phyloP scores from a whole-genome alignment of 2,329 filamentous ascomycete species.

The Ophiosphaerella herpotricha region DNA sequence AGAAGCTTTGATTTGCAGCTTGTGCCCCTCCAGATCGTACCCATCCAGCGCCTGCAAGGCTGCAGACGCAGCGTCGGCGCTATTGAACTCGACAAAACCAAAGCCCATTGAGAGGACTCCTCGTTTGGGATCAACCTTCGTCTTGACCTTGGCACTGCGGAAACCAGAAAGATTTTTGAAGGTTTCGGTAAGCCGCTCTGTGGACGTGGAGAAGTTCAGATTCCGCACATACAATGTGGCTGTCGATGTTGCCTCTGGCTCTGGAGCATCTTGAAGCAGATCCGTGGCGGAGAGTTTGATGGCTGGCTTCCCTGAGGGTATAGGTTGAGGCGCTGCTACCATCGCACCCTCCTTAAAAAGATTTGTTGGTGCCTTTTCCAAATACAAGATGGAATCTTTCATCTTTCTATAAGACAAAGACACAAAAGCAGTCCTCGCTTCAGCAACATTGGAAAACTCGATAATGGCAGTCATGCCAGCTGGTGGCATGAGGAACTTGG shows the following conservation, averaged over 20 bases:
- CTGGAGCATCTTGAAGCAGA: constrained; percentile 64
- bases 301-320: constrained; percentile 32
- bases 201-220: constrained; percentile 88
- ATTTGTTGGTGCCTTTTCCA: constrained; percentile 90
- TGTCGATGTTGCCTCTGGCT: constrained; percentile 63
- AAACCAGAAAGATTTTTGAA: constrained; percentile 88
- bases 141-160: constrained; percentile 87
- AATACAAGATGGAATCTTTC: constrained; percentile 86
- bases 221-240: constrained; percentile 93
- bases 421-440: constrained; percentile 82
- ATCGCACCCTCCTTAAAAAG: constrained; percentile 61
- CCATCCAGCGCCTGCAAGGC: constrained; percentile 88
- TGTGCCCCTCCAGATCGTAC: constrained; percentile 82
- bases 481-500: constrained; percentile 86
- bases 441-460: constrained; percentile 77
- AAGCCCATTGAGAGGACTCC: constrained; percentile 93
- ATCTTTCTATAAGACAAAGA: constrained; percentile 87
- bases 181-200: constrained; percentile 71
- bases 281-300: constrained; percentile 70
- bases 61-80: constrained; percentile 75
- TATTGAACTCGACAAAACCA: constrained; percentile 88
- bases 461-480: constrained; percentile 92
- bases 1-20: constrained; percentile 81
- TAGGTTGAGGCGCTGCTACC: constrained; percentile 39
- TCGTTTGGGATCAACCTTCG: constrained; percentile 89